Conservation (phyloP, 345 rosid species). For the Excoecaria cochinchinensis region DNA sequence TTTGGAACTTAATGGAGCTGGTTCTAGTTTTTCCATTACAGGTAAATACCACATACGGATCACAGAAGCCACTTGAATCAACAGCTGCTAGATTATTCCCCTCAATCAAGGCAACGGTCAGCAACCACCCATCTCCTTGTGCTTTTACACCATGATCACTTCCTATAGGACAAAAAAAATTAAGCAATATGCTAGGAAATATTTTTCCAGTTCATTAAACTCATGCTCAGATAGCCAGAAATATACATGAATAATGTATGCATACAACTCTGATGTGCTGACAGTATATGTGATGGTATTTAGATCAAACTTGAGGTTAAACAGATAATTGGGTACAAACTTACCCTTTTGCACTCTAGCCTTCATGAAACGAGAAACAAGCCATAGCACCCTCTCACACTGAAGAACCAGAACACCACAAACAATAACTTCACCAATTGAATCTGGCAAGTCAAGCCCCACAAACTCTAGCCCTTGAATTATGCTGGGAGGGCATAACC, state of each 20-base stretch:
- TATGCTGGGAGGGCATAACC: constrained; percentile 56
- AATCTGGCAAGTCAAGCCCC: constrained; percentile 95
- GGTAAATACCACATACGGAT: constrained; percentile 89
- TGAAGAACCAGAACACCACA: constrained; percentile 82
- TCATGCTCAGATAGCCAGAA: neutral
- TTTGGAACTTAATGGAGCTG: constrained; percentile 95
- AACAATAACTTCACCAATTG: constrained; percentile 81
- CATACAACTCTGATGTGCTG: neutral
- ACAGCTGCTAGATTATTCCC: constrained; percentile 86
- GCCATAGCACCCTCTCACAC: constrained; percentile 56
- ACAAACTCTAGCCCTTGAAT: constrained; percentile 90
- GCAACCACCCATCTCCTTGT: constrained; percentile 95
- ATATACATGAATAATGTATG: neutral
- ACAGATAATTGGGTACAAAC: neutral
- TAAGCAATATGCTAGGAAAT: neutral
- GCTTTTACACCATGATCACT: constrained; percentile 96
- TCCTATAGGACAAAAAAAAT: constrained; percentile 42
- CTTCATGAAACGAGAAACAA: constrained; percentile 80
- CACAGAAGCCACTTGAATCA: constrained; percentile 85
- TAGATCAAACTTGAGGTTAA: neutral
- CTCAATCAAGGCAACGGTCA: constrained; percentile 87
- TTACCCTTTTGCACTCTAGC: constrained; percentile 87
- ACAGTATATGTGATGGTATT: neutral
- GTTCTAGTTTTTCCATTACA: constrained; percentile 88
- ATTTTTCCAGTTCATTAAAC: neutral